A percentile compares a stretch with the other conserved stretches of the same genome.
Conservation (phyloP, 805 yeast genomes). For the Wickerhamomyces sydowiorum region DNA sequence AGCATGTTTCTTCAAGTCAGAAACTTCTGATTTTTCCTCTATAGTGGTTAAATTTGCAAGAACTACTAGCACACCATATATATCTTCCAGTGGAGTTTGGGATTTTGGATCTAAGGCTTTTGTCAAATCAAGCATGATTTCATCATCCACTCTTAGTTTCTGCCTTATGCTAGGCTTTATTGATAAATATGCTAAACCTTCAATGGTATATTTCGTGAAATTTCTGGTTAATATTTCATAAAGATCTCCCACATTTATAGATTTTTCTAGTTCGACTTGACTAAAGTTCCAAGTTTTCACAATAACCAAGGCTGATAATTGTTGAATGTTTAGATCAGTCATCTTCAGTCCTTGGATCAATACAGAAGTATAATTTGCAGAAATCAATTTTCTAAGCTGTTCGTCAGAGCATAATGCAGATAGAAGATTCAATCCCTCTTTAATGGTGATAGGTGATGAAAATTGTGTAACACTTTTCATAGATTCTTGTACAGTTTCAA, state of each 20-base stretch:
- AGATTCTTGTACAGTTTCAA: conserved; percentile 22
- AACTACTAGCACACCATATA: conserved; percentile 28
- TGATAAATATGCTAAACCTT: conserved; percentile 46
- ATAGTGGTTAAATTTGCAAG: conserved; percentile 26
- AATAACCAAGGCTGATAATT: conserved; percentile 39
- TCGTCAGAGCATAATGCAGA: conserved; percentile 48
- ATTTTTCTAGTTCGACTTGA: conserved; percentile 28
- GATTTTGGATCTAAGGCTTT: conserved; percentile 15
- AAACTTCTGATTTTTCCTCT: conserved; percentile 20
- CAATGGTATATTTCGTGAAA: conserved; percentile 26
- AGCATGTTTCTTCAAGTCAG: conserved; percentile 26
- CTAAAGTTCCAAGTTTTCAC: conserved; percentile 51
- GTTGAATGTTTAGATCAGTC: conserved; percentile 17
- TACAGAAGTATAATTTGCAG: conserved; percentile 36
- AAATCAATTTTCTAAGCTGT: conserved; percentile 39
- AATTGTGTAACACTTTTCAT: conserved; percentile 11
- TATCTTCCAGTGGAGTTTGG: conserved; percentile 7
- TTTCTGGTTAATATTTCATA: conserved; percentile 23
- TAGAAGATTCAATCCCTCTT: conserved; percentile 28
- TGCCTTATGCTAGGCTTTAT: conserved; percentile 33
- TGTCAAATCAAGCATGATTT: conserved; percentile 26
- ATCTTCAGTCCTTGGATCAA: conserved; percentile 31
- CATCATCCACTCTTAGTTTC: conserved; percentile 31
- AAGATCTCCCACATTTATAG: conserved; percentile 25
- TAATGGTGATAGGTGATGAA: conserved; percentile 10